These are phyloP conservation scores for Trichoderma virens DNA, from an alignment of 495 filamentous ascomycete species.

Conservation along the genomic window DNA sequence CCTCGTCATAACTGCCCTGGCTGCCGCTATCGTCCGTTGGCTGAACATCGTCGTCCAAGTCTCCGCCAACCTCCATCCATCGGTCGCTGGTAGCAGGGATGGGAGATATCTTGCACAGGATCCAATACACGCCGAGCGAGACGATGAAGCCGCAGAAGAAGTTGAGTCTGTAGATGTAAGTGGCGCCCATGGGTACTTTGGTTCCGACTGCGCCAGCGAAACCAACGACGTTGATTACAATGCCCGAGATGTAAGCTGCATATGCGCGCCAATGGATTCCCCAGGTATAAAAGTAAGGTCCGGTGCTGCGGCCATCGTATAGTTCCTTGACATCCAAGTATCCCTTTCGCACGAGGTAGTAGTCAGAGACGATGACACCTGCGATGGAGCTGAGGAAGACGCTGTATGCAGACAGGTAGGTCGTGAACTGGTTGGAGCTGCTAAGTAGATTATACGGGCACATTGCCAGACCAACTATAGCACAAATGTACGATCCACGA, in stretches of 20 bases:
- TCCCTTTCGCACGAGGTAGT: constrained; percentile 80
- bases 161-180: constrained; percentile 84
- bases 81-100: constrained; percentile 63
- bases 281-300: constrained; percentile 64
- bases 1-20: constrained; percentile 20
- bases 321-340: constrained; percentile 74
- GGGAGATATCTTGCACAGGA: constrained; percentile 59
- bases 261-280: constrained; percentile 83
- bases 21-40: constrained; percentile 36
- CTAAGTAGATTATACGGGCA: constrained; percentile 81
- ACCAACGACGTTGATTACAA: constrained; percentile 87
- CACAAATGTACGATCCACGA: constrained; percentile 85
- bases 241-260: constrained; percentile 73
- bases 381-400: constrained; percentile 91
- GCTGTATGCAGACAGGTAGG: constrained; percentile 90
- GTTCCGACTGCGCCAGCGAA: constrained; percentile 76
- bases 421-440: constrained; percentile 81
- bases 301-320: constrained; percentile 59
- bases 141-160: constrained; percentile 82
- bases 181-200: constrained; percentile 63
- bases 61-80: constrained; percentile 76
- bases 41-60: constrained; percentile 46
- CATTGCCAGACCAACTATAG: constrained; percentile 74
- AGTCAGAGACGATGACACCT: constrained; percentile 83
- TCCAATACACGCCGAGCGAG: constrained; percentile 58